Evolutionary conservation across 805 yeast genomes (phyloP), one percentile per base, ranked within the genome.

Genomic region (Teunomyces kruisii): DNA sequence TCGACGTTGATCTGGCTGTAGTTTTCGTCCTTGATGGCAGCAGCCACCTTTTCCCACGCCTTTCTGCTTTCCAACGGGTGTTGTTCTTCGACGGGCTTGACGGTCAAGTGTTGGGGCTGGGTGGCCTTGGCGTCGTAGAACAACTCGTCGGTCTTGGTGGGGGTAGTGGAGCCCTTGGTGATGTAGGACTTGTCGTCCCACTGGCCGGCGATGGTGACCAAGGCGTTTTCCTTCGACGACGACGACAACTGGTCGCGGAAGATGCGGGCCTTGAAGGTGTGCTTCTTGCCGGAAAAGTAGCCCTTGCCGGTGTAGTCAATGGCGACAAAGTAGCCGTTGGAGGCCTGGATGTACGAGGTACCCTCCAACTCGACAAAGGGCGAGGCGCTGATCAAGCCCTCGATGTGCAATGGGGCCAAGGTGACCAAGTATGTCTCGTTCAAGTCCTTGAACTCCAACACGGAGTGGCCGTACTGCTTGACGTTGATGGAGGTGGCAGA

Each of bases 341-440:
- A 84, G 38, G 89, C 75, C 67, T 87, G 95, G 61, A 94, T 88
- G 58, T 74, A 81, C n/a, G 95, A 79, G 54, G 82, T 82, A 47
- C 95, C 95, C 60, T 92, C 97, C 51, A 94, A 77, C 72, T 94
- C 99, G 43, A 91, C 96, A 65, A 85, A 92, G 24, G 99, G 99
- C 2, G 96, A 77, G 9, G 96, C 97, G 52, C 86, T 83, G 50
- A 92, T 68, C 47, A 92, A 79, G 24, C 99, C 98, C 68, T 92
- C 99, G 49, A 92, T 86, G 67, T 94, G 98, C 56, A 94, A 75
- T 10, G 96, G 89, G 14, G 99, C 99, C 54, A 92, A 76, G n/a
- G 97, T 88, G 45, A 91, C 74, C 54, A 88, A 72, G 64, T 84
- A 94, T 2, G 75, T 61, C 64, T 89, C 96, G 44, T 76, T 69